Conservation (phyloP, 2,329 filamentous ascomycete genomes). For the Lizonia empirigonia region DNA sequence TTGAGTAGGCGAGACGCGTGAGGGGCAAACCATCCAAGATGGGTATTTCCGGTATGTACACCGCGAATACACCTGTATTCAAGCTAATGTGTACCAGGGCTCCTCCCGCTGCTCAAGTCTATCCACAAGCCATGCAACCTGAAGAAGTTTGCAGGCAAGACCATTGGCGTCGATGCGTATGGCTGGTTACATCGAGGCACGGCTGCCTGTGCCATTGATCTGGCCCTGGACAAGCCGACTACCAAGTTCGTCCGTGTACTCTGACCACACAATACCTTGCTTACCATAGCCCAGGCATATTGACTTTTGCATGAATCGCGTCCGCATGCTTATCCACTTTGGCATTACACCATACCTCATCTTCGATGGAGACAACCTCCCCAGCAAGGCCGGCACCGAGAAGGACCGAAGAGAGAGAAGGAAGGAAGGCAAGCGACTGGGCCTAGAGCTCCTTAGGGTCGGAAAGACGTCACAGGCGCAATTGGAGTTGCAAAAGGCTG, state of each 20-base stretch:
- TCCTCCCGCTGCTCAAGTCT: constrained; percentile 91
- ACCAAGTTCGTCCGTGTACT: constrained; percentile 66
- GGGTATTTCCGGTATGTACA: constrained; percentile 48
- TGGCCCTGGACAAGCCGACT: constrained; percentile 86
- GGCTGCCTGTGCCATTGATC: constrained; percentile 85
- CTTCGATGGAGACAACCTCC: constrained; percentile 93
- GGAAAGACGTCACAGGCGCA: constrained; percentile 82
- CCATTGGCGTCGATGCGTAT: constrained; percentile 93
- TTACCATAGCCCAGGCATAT: constrained; percentile 69
- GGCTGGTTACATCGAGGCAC: constrained; percentile 97
- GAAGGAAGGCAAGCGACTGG: constrained; percentile 75
- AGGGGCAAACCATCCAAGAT: constrained; percentile 41
- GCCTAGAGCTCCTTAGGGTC: constrained; percentile 78
- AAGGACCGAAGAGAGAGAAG: constrained; percentile 74
- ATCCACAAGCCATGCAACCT: constrained; percentile 89
- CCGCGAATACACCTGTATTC: constrained; percentile 17
- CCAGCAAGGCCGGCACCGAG: constrained; percentile 91
- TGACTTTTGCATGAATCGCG: constrained; percentile 85
- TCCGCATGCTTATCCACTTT: constrained; percentile 92
- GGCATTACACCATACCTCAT: constrained; percentile 93
- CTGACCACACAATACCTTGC: neutral
- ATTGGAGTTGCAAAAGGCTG: constrained; percentile 87
- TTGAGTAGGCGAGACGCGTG: constrained; percentile 35
- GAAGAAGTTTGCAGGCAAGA: constrained; percentile 85
- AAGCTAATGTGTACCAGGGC: constrained; percentile 61